phyloP scores from a whole-genome alignment of 805 yeast species.

The Barnettozyma californica region DNA sequence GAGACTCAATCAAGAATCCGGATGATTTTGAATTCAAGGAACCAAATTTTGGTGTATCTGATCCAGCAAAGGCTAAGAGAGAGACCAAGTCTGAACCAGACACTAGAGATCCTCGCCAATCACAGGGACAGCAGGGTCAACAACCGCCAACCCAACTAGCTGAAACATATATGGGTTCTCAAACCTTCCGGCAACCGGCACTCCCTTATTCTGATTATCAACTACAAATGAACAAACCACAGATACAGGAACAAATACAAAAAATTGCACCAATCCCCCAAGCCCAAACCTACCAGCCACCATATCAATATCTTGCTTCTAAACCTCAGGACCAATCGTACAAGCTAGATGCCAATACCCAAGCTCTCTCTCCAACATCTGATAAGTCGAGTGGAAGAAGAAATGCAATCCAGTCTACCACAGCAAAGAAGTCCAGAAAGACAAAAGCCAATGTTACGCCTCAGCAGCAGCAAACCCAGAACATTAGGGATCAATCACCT shows the following conservation, averaged over 20 bases:
- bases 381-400: conserved; percentile 8
- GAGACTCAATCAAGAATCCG: conserved; percentile 24
- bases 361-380: conserved; percentile 11
- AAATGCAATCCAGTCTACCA: conserved; percentile 8
- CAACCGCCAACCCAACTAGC: background rate
- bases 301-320: conserved; percentile 12
- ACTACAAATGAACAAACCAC: conserved; percentile 1
- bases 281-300: background rate
- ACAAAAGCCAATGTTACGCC: conserved; percentile 8
- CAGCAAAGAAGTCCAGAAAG: conserved; percentile 7
- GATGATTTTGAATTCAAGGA: conserved; percentile 13
- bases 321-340: conserved; percentile 6
- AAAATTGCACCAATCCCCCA: conserved; percentile 1
- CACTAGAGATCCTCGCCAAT: conserved; percentile 5
- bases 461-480: background rate
- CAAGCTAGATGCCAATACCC: conserved; percentile 11
- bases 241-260: conserved; percentile 1
- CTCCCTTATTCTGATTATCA: conserved; percentile 9
- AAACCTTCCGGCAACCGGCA: conserved; percentile 10
- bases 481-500: background rate
- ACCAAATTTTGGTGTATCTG: conserved; percentile 3
- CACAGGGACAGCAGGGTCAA: background rate
- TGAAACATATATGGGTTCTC: background rate
- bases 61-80: conserved; percentile 9
- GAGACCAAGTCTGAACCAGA: conserved; percentile 23